Conservation (phyloP, 2,329 filamentous ascomycete genomes). For the Teratosphaeria epicoccoides region DNA sequence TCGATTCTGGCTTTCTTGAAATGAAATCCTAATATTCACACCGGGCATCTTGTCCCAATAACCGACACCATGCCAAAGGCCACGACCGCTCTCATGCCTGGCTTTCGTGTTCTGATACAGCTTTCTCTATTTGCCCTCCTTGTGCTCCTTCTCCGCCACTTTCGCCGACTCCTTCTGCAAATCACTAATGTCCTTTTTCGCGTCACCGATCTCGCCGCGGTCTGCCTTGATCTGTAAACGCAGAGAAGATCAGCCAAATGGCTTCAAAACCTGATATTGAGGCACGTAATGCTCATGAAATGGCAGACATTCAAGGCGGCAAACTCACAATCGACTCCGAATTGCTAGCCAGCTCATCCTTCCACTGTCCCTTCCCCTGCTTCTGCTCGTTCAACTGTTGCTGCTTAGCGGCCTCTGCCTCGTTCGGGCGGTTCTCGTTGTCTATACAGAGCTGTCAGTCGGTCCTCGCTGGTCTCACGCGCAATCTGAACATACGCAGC, state of each 20-base stretch:
- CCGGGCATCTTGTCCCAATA: background rate
- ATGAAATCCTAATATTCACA: background rate
- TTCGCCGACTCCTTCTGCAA: slow-evolving; percentile 27
- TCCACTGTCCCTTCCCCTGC: slow-evolving; percentile 62
- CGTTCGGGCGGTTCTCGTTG: slow-evolving; percentile 32
- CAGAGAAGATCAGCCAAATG: background rate
- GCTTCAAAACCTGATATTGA: too few relatives aligned
- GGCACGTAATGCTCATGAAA: too few relatives aligned
- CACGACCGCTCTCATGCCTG: background rate
- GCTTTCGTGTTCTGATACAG: background rate
- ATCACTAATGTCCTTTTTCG: slow-evolving; percentile 22
- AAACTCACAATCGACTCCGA: slow-evolving; percentile 61
- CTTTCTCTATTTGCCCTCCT: slow-evolving; percentile 3
- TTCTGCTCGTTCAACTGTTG: slow-evolving; percentile 42
- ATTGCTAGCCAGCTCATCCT: slow-evolving; percentile 63
- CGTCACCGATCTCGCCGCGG: slow-evolving; percentile 21
- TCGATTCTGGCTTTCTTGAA: too few relatives aligned
- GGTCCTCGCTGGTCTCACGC: background rate
- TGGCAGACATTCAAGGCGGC: too few relatives aligned
- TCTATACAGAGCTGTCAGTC: slow-evolving; percentile 18
- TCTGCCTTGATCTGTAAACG: slow-evolving; percentile 26
- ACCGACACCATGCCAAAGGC: background rate
- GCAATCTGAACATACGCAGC: slow-evolving; percentile 28
- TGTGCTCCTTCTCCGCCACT: slow-evolving; percentile 18
- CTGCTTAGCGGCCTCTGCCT: slow-evolving; percentile 50